These are phyloP conservation scores for Ceratocystis diversiconidia DNA, from an alignment of 2,329 filamentous ascomycete species.

Conservation along the genomic window DNA sequence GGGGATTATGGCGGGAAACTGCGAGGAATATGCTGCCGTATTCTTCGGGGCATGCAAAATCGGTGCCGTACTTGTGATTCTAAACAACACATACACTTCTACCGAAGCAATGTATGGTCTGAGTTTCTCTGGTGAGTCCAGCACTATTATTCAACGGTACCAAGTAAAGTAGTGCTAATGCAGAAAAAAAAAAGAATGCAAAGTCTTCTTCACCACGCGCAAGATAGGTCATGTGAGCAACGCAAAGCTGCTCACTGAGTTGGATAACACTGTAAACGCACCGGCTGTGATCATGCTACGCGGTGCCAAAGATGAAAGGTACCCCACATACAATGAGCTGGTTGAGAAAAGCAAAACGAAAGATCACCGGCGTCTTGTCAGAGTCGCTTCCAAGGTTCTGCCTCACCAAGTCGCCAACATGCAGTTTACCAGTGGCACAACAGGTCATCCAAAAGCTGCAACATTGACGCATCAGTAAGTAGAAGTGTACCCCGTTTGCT, in stretches of 20 bases:
- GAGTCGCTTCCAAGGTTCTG: constrained; percentile 40
- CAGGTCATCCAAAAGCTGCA: constrained; percentile 57
- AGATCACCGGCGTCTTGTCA: constrained; percentile 36
- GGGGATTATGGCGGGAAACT: constrained; percentile 63
- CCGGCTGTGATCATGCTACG: constrained; percentile 47
- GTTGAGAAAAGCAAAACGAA: constrained; percentile 37
- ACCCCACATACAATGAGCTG: constrained; percentile 46
- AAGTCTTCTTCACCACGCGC: constrained; percentile 57
- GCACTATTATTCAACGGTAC: not conserved
- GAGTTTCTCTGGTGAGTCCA: constrained; percentile 47
- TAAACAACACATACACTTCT: constrained; percentile 72
- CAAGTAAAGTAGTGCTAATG: not conserved
- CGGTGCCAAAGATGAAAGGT: constrained; percentile 38
- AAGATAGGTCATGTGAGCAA: constrained; percentile 55
- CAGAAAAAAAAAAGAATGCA: constrained; percentile 48
- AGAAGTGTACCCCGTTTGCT: not conserved
- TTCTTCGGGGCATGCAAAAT: constrained; percentile 59
- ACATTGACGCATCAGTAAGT: constrained; percentile 57
- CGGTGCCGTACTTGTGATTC: constrained; percentile 56
- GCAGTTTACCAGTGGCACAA: constrained; percentile 64
- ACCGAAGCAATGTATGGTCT: constrained; percentile 58
- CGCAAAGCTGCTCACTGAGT: constrained; percentile 39
- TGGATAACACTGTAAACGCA: constrained; percentile 32
- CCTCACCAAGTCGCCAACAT: constrained; percentile 58
- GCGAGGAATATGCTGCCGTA: constrained; percentile 66